Percentiles rank a stretch among this genome's conserved stretches.
phyloP scores from a whole-genome alignment of 768 basidiomycete species.

The Suillus variegatus region DNA sequence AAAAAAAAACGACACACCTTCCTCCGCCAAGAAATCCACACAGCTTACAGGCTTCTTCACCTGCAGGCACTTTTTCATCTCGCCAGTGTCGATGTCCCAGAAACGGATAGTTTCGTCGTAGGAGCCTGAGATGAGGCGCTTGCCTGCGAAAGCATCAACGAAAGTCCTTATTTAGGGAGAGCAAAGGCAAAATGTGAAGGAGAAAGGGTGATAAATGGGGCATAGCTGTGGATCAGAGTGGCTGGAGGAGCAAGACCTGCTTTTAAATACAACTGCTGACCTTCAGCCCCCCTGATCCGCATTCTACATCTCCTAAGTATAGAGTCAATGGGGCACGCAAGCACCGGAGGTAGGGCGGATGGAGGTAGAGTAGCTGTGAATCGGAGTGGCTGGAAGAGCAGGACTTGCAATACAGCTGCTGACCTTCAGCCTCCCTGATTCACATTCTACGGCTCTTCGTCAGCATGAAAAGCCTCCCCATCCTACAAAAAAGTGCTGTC shows the following conservation, averaged over 20 bases:
- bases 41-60: slow-evolving; percentile 93
- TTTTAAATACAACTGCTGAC: neutral
- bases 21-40: slow-evolving; percentile 81
- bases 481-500: no score
- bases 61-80: slow-evolving; percentile 71
- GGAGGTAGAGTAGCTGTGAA: neutral
- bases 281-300: neutral
- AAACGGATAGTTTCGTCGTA: slow-evolving; percentile 93
- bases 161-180: neutral
- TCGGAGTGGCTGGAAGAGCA: neutral
- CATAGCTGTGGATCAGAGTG: neutral
- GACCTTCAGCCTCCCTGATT: neutral
- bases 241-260: neutral
- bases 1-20: slow-evolving; percentile 46
- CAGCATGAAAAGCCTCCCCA: neutral
- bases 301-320: neutral
- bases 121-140: slow-evolving; percentile 83
- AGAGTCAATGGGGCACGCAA: neutral
- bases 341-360: neutral
- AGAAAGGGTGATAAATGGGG: neutral
- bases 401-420: neutral
- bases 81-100: slow-evolving; percentile 78
- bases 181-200: no score
- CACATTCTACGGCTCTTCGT: neutral
- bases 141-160: slow-evolving; percentile 40